These are phyloP conservation scores for Penicillium silybi DNA, from an alignment of 495 filamentous ascomycete genomes.

Conservation along the genomic window DNA sequence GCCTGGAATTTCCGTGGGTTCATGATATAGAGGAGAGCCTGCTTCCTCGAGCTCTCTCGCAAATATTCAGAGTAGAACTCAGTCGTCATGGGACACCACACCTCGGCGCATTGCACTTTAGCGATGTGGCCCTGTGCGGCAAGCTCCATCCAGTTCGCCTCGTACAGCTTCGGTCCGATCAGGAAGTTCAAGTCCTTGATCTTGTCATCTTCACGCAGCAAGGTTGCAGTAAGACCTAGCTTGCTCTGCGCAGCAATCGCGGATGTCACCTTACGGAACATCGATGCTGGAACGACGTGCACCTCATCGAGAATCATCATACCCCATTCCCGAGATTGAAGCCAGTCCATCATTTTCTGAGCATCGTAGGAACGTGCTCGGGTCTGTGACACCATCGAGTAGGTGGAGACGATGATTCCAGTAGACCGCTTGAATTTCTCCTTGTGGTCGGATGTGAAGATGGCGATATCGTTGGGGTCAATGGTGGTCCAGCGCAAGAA, in stretches of 20 bases:
- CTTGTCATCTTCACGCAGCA: conserved; percentile 96
- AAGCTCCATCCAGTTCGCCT: conserved; percentile 99
- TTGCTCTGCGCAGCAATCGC: conserved; percentile 92
- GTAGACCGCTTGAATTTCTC: conserved; percentile 83
- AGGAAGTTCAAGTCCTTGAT: conserved; percentile 96
- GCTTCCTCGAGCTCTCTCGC: conserved; percentile 62
- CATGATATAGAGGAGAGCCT: conserved; percentile 86
- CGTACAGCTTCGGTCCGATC: conserved; percentile 95
- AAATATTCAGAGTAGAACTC: conserved; percentile 98
- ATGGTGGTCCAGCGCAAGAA: conserved; percentile 99
- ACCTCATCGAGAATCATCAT: conserved; percentile 98
- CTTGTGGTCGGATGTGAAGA: conserved; percentile 95
- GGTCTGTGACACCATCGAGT: conserved; percentile 95
- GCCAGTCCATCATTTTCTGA: conserved; percentile 97
- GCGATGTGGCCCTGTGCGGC: conserved; percentile 96
- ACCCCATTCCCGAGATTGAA: conserved; percentile 91
- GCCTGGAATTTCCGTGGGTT: conserved; percentile 97
- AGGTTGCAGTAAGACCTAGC: conserved; percentile 90
- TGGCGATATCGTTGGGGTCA: conserved; percentile 83
- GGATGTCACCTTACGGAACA: conserved; percentile 91
- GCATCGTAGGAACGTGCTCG: conserved; percentile 84
- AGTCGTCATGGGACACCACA: conserved; percentile 98
- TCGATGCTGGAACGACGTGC: conserved; percentile 93
- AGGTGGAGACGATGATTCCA: conserved; percentile 94
- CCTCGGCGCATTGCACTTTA: conserved; percentile 95